phyloP scores from a whole-genome alignment of 148 eudicot species.

The Limonium bicolor region DNA sequence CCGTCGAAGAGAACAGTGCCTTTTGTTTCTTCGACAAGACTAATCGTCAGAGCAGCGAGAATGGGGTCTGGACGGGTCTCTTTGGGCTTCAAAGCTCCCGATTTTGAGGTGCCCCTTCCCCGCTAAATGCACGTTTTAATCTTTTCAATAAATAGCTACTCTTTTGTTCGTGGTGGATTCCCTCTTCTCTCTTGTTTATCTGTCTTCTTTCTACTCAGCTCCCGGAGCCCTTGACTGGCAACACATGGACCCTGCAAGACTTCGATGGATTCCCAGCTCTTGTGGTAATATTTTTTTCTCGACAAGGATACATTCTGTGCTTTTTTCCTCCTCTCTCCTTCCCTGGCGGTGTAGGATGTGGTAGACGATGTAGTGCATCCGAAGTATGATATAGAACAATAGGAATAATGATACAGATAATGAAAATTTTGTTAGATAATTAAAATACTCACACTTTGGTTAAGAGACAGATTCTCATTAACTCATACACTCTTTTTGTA shows the following conservation, averaged over 20 bases:
- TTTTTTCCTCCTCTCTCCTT: no score
- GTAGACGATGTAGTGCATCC: no score
- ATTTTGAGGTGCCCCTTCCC: conserved; percentile 33
- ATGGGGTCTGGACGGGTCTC: conserved; percentile 50
- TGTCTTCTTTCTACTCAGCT: conserved; percentile 20
- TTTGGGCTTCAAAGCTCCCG: conserved; percentile 55
- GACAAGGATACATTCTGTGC: background rate
- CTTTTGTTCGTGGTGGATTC: background rate
- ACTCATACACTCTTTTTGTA: no score
- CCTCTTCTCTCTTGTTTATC: background rate
- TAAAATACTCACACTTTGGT: no score
- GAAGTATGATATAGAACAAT: no score
- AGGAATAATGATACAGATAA: no score
- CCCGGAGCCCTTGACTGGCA: conserved; percentile 83
- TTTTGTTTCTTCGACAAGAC: conserved; percentile 4
- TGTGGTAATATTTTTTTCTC: conserved; percentile 24
- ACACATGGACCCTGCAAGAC: conserved; percentile 62
- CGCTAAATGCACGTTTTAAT: background rate
- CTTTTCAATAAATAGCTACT: background rate
- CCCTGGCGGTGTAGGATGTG: no score
- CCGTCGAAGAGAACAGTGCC: background rate
- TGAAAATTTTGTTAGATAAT: no score
- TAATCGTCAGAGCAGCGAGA: conserved; percentile 50
- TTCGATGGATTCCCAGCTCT: conserved; percentile 74
- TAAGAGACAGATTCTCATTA: no score